Evolutionary conservation across 1,284 basidiomycete species (phyloP).

Genomic region (Marasmius oreades): DNA sequence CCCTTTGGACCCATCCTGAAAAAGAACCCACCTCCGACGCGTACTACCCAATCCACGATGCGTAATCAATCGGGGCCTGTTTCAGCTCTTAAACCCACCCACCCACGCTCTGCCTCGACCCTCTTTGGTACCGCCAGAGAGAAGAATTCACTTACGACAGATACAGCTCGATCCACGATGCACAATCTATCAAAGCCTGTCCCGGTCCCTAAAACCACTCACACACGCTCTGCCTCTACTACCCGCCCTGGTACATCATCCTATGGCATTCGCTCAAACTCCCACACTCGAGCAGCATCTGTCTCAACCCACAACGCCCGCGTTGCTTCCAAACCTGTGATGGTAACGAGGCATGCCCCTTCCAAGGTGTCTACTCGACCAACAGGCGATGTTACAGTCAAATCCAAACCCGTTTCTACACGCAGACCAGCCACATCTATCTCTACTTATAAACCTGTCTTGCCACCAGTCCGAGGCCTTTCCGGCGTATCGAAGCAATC

Average conservation of each 20-base stretch:
- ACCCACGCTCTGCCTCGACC: too few species aligned
- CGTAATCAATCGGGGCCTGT: too few species aligned
- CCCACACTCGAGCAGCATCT: background rate
- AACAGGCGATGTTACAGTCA: background rate
- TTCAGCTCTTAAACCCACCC: too few species aligned
- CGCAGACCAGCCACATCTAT: slow-evolving; percentile 8
- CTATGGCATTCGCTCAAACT: background rate
- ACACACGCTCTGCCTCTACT: background rate
- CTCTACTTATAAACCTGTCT: slow-evolving; percentile 1
- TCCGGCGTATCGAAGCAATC: background rate
- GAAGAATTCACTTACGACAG: too few species aligned
- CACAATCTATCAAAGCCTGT: slow-evolving; percentile 6
- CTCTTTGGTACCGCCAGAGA: too few species aligned
- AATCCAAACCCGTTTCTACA: background rate
- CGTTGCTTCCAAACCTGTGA: background rate
- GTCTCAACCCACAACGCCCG: background rate
- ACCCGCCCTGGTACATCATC: slow-evolving; percentile 6
- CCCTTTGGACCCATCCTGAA: slow-evolving; percentile 16
- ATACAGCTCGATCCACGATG: background rate
- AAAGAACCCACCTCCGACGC: background rate
- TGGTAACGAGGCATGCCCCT: background rate
- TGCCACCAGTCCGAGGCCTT: background rate
- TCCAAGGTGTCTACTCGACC: background rate
- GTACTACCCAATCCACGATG: too few species aligned
- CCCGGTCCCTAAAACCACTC: slow-evolving; percentile 5